Conservation (phyloP, 108 stramenopile species). For the Asterionellopsis glacialis region DNA sequence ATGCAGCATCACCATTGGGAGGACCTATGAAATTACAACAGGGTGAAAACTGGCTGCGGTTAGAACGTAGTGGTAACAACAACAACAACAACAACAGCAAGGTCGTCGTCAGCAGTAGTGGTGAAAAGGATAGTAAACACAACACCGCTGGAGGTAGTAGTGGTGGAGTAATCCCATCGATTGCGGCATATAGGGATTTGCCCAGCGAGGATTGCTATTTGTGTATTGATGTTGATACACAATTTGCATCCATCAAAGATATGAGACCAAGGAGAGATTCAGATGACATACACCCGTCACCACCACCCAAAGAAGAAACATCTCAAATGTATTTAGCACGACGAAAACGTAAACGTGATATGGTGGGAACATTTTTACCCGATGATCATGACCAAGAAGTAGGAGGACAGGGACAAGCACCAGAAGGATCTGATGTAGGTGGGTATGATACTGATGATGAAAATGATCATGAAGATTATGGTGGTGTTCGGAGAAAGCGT, state of each 20-base stretch:
- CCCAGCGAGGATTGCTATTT: constrained; percentile 14
- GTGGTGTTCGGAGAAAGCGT: neutral
- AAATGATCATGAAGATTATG: constrained; percentile 3
- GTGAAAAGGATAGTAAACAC: neutral
- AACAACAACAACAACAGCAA: constrained; percentile 4
- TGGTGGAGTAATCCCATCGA: constrained; percentile 3
- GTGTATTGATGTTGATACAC: constrained; percentile 21
- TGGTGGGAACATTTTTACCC: no score
- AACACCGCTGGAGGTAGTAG: neutral
- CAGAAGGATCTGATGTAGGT: no score
- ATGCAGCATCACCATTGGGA: neutral
- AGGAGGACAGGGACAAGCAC: no score
- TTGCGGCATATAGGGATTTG: constrained; percentile 5
- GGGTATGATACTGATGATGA: neutral
- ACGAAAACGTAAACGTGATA: no score
- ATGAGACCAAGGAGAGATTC: constrained; percentile 6
- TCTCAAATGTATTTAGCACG: no score
- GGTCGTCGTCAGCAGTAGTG: constrained; percentile 16
- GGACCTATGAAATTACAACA: constrained; percentile 8
- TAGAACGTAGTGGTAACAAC: neutral
- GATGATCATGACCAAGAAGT: no score
- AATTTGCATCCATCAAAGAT: constrained; percentile 17
- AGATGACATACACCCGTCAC: neutral
- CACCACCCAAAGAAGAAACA: no score
- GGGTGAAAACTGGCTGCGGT: constrained; percentile 26